A percentile compares a stretch with the other conserved stretches of the same genome.
These are phyloP conservation scores for Kalmusia sp. DNA, from an alignment of 2,329 filamentous ascomycete genomes.

Conservation along the genomic window DNA sequence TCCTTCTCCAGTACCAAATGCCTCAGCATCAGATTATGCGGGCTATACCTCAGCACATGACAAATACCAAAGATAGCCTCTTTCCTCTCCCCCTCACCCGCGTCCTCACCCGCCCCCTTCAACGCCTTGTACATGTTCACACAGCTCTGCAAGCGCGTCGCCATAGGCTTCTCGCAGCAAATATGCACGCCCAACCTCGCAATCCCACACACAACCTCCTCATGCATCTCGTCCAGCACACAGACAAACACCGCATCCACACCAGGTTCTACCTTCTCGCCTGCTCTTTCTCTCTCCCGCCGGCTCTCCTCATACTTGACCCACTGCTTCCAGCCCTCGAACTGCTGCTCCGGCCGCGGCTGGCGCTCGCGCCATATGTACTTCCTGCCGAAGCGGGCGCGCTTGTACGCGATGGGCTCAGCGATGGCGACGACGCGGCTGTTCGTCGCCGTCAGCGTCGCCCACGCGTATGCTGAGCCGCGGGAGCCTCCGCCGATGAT, in stretches of 20 bases:
- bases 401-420: slow-evolving; percentile 81
- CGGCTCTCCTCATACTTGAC: slow-evolving; percentile 73
- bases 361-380: slow-evolving; percentile 72
- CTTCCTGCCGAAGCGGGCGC: slow-evolving; percentile 70
- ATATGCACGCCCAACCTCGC: slow-evolving; percentile 76
- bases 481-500: slow-evolving; percentile 50
- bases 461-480: slow-evolving; percentile 45
- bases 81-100: slow-evolving; percentile 32
- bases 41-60: slow-evolving; percentile 91
- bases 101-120: slow-evolving; percentile 21
- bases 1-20: slow-evolving; percentile 77
- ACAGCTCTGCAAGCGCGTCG: slow-evolving; percentile 79
- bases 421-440: slow-evolving; percentile 79
- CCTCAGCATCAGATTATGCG: slow-evolving; percentile 86
- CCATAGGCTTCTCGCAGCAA: slow-evolving; percentile 94
- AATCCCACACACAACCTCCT: slow-evolving; percentile 77
- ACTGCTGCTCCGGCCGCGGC: slow-evolving; percentile 69
- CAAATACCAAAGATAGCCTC: slow-evolving; percentile 81
- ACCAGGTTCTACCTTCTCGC: slow-evolving; percentile 35
- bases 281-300: slow-evolving; percentile 54
- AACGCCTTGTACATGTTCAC: slow-evolving; percentile 73
- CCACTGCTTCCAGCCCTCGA: slow-evolving; percentile 77
- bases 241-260: slow-evolving; percentile 70
- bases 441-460: slow-evolving; percentile 29
- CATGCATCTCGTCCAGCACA: slow-evolving; percentile 88